phyloP scores from a whole-genome alignment of 176 grass and related monocot species.

The Alloteropsis semialata region DNA sequence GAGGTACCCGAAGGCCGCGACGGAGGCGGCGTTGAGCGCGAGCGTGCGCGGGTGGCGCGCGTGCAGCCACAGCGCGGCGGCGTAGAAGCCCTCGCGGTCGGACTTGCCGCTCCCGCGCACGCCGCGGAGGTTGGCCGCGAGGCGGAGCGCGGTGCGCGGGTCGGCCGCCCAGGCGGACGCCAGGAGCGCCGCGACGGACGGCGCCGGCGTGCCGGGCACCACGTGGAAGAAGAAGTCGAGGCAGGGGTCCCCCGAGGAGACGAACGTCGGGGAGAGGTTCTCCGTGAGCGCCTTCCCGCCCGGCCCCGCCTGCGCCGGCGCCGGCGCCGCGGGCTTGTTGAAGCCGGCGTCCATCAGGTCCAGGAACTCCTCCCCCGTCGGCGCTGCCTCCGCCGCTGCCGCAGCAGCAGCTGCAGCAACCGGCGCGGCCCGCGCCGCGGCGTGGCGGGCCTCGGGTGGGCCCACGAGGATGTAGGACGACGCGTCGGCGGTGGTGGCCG shows the following conservation, averaged over 20 bases:
- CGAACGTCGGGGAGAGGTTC: conserved; percentile 60
- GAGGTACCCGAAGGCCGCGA: conserved; percentile 70
- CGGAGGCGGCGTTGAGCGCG: conserved; percentile 53
- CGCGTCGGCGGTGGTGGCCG: neutral
- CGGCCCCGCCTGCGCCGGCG: too few species aligned
- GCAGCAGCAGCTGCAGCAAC: neutral
- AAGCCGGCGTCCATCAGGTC: conserved; percentile 22
- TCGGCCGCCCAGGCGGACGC: conserved; percentile 49
- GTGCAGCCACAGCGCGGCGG: conserved; percentile 77
- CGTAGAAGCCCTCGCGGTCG: conserved; percentile 83
- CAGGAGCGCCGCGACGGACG: conserved; percentile 35
- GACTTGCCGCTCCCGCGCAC: conserved; percentile 77
- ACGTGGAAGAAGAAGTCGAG: conserved; percentile 94
- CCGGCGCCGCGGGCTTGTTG: neutral
- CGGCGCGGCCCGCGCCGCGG: neutral
- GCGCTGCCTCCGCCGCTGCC: rapidly evolving
- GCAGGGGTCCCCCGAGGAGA: conserved; percentile 67
- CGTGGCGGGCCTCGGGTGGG: conserved; percentile 46
- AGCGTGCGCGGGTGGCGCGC: conserved; percentile 62
- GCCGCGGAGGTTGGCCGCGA: conserved; percentile 71
- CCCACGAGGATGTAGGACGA: conserved; percentile 45
- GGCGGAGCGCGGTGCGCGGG: conserved; percentile 45
- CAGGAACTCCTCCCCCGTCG: conserved; percentile 11
- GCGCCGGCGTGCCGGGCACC: conserved; percentile 38
- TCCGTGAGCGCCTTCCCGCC: conserved; percentile 45